A percentile compares a stretch with the other conserved stretches of the same genome.
Evolutionary conservation across 441 rosid genomes (phyloP).

Genomic region (Breynia disticha): DNA sequence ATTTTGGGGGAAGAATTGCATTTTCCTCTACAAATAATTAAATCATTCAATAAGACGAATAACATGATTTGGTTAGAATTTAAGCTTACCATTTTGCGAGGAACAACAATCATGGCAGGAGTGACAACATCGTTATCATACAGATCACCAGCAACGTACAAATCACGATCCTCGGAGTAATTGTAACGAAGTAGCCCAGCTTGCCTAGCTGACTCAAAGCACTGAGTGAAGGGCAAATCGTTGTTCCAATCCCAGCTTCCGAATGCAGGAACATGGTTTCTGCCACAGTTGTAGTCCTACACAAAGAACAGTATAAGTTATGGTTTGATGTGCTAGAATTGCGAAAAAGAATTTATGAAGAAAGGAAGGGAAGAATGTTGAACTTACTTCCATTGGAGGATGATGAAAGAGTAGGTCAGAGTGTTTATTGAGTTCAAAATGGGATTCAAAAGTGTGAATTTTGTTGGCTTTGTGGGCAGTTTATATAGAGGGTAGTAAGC

Average conservation of each 20-base stretch:
- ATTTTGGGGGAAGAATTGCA: too few species aligned
- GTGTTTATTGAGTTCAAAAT: too few species aligned
- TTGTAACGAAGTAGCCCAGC: slow-evolving; percentile 58
- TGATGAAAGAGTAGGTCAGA: too few species aligned
- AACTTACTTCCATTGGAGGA: too few species aligned
- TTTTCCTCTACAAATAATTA: too few species aligned
- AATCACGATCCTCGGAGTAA: slow-evolving; percentile 68
- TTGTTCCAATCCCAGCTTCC: slow-evolving; percentile 99
- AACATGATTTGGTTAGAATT: background rate
- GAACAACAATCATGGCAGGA: slow-evolving; percentile 86
- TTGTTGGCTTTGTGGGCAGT: too few species aligned
- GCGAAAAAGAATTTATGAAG: background rate
- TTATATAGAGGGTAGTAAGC: too few species aligned
- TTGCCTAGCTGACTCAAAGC: slow-evolving; percentile 74
- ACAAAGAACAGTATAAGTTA: background rate
- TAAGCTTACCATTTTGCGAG: slow-evolving; percentile 51
- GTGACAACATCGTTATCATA: slow-evolving; percentile 69
- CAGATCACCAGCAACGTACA: slow-evolving; percentile 81
- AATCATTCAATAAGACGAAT: too few species aligned
- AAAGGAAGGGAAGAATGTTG: background rate
- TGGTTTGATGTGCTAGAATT: background rate
- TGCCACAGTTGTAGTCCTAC: slow-evolving; percentile 38
- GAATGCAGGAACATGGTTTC: slow-evolving; percentile 78
- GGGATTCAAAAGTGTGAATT: too few species aligned
- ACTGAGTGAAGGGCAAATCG: slow-evolving; percentile 75